Percentiles rank a stretch among this genome's conserved stretches.
phyloP scores from a whole-genome alignment of 192 early-diverging fungal genomes.

The Paraglomus occultum region DNA sequence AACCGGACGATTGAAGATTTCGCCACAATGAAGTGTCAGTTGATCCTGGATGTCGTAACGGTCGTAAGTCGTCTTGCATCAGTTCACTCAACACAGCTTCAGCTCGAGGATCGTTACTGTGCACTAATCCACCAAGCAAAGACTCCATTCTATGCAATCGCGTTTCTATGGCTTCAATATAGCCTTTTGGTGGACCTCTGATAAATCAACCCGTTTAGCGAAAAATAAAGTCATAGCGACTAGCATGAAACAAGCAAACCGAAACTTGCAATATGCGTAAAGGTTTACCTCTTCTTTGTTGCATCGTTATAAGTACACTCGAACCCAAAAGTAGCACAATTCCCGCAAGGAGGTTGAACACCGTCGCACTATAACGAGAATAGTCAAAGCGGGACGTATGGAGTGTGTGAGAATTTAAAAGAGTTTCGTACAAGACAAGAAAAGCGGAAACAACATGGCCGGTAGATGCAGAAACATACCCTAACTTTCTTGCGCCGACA shows the following conservation, averaged over 20 bases:
- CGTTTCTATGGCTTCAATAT: conserved; percentile 80
- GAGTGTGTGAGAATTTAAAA: background rate
- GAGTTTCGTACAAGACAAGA: background rate
- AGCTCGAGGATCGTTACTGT: conserved; percentile 45
- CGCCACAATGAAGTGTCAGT: conserved; percentile 5
- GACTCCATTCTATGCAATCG: conserved; percentile 70
- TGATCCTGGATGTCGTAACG: conserved; percentile 25
- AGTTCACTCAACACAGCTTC: conserved; percentile 43
- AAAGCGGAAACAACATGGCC: background rate
- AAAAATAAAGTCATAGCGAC: background rate
- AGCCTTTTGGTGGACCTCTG: conserved; percentile 81
- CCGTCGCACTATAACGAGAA: conserved; percentile 38
- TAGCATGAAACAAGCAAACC: background rate
- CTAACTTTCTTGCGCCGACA: conserved; percentile 46
- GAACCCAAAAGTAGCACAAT: conserved; percentile 45
- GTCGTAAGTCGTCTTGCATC: conserved; percentile 40
- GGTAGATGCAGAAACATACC: background rate
- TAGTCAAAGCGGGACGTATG: background rate
- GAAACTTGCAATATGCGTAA: conserved; percentile 26
- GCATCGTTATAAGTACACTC: conserved; percentile 47
- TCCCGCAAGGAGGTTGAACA: conserved; percentile 41
- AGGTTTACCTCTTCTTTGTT: conserved; percentile 43
- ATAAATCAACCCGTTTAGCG: background rate
- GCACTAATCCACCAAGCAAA: conserved; percentile 57
- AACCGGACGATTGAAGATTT: conserved; percentile 31